A percentile compares a stretch with the other conserved stretches of the same genome.
These are phyloP conservation scores for Pleurotus platypus DNA, from an alignment of 768 basidiomycete genomes.

Conservation along the genomic window DNA sequence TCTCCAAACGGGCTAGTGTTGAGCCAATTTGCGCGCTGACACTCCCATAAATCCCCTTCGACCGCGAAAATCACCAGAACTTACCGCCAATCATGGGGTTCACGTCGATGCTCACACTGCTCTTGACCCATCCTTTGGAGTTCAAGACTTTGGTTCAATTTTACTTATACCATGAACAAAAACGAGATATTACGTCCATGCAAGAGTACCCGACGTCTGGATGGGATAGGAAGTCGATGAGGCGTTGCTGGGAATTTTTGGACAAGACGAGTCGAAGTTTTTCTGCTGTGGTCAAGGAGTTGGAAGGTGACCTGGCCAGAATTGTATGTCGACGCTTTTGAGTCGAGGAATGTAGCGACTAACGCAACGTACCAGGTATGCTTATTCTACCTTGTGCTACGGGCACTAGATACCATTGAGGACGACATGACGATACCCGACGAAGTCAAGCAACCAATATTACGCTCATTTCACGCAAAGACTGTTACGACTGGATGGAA, in stretches of 20 bases:
- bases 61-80: background rate
- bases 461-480: constrained; percentile 79
- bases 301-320: constrained; percentile 92
- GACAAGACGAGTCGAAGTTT: constrained; percentile 90
- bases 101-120: constrained; percentile 58
- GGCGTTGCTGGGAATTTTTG: constrained; percentile 84
- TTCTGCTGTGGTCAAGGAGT: constrained; percentile 89
- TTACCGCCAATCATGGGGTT: constrained; percentile 41
- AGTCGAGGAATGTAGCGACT: background rate
- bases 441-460: constrained; percentile 77
- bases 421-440: constrained; percentile 97
- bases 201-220: constrained; percentile 77
- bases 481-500: constrained; percentile 84
- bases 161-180: constrained; percentile 75
- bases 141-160: constrained; percentile 82
- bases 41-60: no score
- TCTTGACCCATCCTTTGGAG: constrained; percentile 79
- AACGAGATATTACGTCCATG: constrained; percentile 76
- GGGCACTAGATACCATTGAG: constrained; percentile 95
- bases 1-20: background rate
- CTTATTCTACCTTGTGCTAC: constrained; percentile 90
- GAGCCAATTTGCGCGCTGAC: background rate
- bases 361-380: constrained; percentile 60
- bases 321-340: constrained; percentile 54
- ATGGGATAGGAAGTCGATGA: constrained; percentile 86